These are phyloP conservation scores for Cnidoscolus chayamansa DNA, from an alignment of 441 rosid genomes.

Conservation along the genomic window DNA sequence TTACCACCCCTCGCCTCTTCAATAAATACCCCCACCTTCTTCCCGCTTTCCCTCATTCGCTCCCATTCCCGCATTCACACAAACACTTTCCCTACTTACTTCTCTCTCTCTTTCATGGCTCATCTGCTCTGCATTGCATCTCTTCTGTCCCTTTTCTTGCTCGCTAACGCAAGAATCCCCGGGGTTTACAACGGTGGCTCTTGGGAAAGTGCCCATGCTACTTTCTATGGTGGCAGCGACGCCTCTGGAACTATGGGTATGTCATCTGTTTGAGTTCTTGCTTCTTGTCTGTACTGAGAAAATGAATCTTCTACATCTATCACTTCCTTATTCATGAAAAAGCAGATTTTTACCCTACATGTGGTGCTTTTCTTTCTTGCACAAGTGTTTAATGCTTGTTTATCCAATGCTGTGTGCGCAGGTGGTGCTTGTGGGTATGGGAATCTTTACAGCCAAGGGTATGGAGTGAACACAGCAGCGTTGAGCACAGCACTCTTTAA, in stretches of 20 bases:
- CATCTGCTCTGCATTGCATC: constrained; percentile 26
- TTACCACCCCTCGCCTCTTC: constrained; percentile 2
- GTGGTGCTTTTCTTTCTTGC: too few species aligned
- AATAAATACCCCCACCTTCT: constrained; percentile 43
- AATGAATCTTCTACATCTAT: too few species aligned
- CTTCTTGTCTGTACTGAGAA: not conserved
- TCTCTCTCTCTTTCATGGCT: constrained; percentile 33
- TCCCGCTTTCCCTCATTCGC: constrained; percentile 35
- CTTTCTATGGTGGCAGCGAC: constrained; percentile 84
- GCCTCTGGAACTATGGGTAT: constrained; percentile 98
- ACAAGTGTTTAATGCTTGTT: too few species aligned
- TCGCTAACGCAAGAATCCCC: constrained; percentile 55
- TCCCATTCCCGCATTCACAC: constrained; percentile 1
- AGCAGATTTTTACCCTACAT: too few species aligned
- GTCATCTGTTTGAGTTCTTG: not conserved
- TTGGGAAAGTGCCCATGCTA: constrained; percentile 81
- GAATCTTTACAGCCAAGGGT: constrained; percentile 36
- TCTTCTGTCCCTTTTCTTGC: constrained; percentile 23
- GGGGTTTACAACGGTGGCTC: constrained; percentile 65
- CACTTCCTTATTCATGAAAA: too few species aligned
- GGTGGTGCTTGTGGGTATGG: constrained; percentile 41
- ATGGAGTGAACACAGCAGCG: constrained; percentile 39
- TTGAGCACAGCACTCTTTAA: constrained; percentile 35
- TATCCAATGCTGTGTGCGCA: not conserved
- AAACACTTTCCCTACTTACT: not conserved